Evolutionary conservation across 78 protist species (phyloP).

Genomic region (Dictyostelium discoideum): dicty_2.7 NC_007088.5:35501-36000

Average conservation of each 20-base stretch:
- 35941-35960: background rate
- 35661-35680: background rate
- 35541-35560: conserved; percentile 97
- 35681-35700: background rate
- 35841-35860: conserved; percentile 90
- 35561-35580: conserved; percentile 96
- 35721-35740: conserved; percentile 79
- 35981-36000: background rate
- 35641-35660: conserved; percentile 66
- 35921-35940: conserved; percentile 48
- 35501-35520: conserved; percentile 83
- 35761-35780: conserved; percentile 91
- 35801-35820: conserved; percentile 83
- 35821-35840: conserved; percentile 73
- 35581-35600: conserved; percentile 87
- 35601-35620: conserved; percentile 86
- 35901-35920: conserved; percentile 95
- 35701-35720: background rate
- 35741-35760: conserved; percentile 81
- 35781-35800: conserved; percentile 94
- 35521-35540: conserved; percentile 92
- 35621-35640: conserved; percentile 79
- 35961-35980: background rate
- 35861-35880: conserved; percentile 70
- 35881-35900: conserved; percentile 94